Conservation (phyloP, 2,329 filamentous ascomycete species). For the Claviceps monticola region DNA sequence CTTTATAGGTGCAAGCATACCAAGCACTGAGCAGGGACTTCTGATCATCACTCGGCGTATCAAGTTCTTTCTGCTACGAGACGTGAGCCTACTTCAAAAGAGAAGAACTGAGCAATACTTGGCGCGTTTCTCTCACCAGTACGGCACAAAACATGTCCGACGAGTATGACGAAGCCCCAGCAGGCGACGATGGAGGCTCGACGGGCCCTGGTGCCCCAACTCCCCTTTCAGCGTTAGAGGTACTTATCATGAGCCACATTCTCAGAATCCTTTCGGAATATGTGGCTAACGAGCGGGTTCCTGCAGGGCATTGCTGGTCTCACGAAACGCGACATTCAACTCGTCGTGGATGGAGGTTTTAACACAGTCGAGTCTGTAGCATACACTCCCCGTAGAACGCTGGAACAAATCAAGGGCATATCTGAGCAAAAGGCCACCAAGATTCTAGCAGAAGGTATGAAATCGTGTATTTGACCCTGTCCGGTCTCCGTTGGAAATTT, state of each 20-base stretch:
- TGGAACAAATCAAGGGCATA: conserved; percentile 96
- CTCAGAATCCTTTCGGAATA: neutral
- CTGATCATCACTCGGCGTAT: neutral
- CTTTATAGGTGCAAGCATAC: neutral
- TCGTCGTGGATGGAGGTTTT: conserved; percentile 81
- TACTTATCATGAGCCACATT: conserved; percentile 23
- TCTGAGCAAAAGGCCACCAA: conserved; percentile 94
- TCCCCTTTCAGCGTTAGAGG: conserved; percentile 73
- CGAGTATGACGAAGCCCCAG: conserved; percentile 52
- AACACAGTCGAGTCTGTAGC: conserved; percentile 94
- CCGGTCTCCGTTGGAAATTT: no score
- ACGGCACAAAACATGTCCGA: conserved; percentile 26
- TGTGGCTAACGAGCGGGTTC: neutral
- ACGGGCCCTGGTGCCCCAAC: conserved; percentile 88
- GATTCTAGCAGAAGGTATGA: conserved; percentile 70
- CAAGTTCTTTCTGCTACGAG: neutral
- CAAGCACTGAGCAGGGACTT: neutral
- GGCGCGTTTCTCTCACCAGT: neutral
- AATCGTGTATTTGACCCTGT: neutral
- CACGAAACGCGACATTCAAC: conserved; percentile 89
- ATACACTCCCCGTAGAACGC: conserved; percentile 68
- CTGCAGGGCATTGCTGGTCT: conserved; percentile 68
- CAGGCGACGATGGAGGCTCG: conserved; percentile 54
- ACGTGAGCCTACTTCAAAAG: neutral
- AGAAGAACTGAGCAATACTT: neutral